Base-by-base conservation (phyloP, 2,329 filamentous ascomycete species). In the Claviceps cyperi region DNA sequence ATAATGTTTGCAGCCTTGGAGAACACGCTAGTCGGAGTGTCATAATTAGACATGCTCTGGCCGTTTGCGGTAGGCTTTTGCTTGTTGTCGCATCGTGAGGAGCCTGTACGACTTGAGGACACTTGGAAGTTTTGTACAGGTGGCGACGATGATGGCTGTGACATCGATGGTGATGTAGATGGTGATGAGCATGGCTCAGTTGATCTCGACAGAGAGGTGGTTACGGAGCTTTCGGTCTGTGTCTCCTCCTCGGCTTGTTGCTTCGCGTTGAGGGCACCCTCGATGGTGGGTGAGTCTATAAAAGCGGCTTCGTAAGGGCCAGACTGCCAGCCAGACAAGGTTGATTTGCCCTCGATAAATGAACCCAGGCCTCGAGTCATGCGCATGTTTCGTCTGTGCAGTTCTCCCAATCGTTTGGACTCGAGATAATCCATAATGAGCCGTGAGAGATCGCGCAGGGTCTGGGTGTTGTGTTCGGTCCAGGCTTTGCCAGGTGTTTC, bases 1-100 rank as follows among this genome's bases (percentile, higher is more conserved):
- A 75, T 61, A 2, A 74, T 60, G 21, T 65, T 65, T 13, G 71
- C 67, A 9, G 72, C 73, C 21, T 67, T 69, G 0, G 66, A 65
- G 46, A 73, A 71, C 2, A 72, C 37, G 21, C 17, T 19, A 32
- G 13, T 41, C 41, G 32, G 14, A 13, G 11, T 49, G 9, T 48
- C 47, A 14, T 9, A 35, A 17, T 41, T 38, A 11, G 21, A 14
- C 14, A 47, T 17, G 45, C 19, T 21, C 15, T 46, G 32, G 2
- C 9, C 46, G 22, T 32, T 17, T 8, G 13, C 24, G 14, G 44
- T 17, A 5, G 43, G 9, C 13, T 19, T 21, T 15, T 17, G 44
- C 21, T 37, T 32, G 8, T 35, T 15, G 15, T 41, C 32, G 41
- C 41, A 46, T n/a, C 11, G n/a, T 2, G 24, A 37, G 19, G 22